A percentile compares a stretch with the other conserved stretches of the same genome.
Conservation (phyloP, 306 rosid species). For the Pachyrhizus erosus region DNA sequence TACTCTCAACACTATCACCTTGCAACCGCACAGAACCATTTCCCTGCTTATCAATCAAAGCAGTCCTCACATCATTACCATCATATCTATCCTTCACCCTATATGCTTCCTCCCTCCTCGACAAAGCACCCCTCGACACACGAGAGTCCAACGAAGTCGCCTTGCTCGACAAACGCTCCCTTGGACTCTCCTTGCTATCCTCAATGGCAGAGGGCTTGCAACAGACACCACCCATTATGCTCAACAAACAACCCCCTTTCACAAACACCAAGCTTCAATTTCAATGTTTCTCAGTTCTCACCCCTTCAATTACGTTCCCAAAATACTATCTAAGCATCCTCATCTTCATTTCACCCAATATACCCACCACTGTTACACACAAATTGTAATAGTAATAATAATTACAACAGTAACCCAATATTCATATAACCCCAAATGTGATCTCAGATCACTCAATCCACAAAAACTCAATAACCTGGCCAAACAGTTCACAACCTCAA, state of each 20-base stretch:
- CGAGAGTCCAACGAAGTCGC: conserved; percentile 56
- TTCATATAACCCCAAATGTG: conserved; percentile 43
- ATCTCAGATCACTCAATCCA: conserved; percentile 46
- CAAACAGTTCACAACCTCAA: conserved; percentile 16
- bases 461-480: conserved; percentile 16
- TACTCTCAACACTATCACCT: conserved; percentile 70
- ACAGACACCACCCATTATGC: conserved; percentile 81
- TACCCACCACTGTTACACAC: conserved; percentile 37
- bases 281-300: conserved; percentile 47
- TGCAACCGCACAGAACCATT: conserved; percentile 65
- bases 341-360: conserved; percentile 45
- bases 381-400: background rate
- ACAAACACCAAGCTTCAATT: conserved; percentile 51
- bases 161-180: conserved; percentile 75
- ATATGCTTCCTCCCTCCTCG: conserved; percentile 81
- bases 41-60: conserved; percentile 69
- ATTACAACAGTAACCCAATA: conserved; percentile 42
- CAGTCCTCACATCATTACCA: conserved; percentile 62
- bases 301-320: conserved; percentile 51
- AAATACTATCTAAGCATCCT: conserved; percentile 39
- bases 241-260: conserved; percentile 50
- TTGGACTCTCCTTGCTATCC: conserved; percentile 94
- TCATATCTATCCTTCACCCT: conserved; percentile 72
- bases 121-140: conserved; percentile 65
- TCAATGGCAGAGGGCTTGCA: conserved; percentile 98